These are phyloP conservation scores for Candida albicans DNA, from an alignment of 1,139 yeast species.

Conservation along the genomic window DNA sequence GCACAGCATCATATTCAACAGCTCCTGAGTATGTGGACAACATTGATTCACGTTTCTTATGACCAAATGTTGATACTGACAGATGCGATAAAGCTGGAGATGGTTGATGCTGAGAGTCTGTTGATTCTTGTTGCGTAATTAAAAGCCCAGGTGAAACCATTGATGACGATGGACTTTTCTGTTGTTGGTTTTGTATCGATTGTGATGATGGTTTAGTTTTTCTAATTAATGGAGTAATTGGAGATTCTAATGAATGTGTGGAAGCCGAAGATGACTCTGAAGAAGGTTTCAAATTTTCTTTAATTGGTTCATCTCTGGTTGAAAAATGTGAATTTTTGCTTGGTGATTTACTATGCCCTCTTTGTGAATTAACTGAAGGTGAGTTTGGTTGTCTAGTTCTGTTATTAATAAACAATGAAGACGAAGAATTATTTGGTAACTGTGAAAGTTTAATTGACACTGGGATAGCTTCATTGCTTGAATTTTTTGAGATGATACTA, in stretches of 20 bases:
- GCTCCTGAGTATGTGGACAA: constrained; percentile 30
- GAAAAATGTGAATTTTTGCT: background rate
- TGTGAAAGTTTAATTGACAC: constrained; percentile 5
- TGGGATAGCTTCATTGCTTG: constrained; percentile 6
- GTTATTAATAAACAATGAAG: constrained; percentile 1
- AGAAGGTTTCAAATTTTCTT: background rate
- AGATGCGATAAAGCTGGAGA: background rate
- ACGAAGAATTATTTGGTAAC: constrained; percentile 3
- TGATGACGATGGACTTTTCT: background rate
- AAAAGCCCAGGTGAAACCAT: background rate
- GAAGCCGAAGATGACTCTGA: background rate
- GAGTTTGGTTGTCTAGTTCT: background rate
- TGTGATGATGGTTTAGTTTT: background rate
- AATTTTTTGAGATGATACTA: background rate
- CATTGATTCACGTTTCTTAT: constrained; percentile 23
- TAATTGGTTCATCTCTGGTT: background rate
- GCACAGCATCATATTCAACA: constrained; percentile 24
- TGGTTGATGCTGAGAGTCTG: background rate
- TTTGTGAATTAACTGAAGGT: background rate
- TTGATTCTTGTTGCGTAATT: background rate
- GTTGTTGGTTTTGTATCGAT: background rate
- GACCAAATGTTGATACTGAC: background rate
- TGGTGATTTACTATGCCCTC: background rate
- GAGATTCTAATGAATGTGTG: background rate
- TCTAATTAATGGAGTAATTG: background rate